phyloP scores from a whole-genome alignment of 768 basidiomycete genomes.

The Cubamyces sp. region DNA sequence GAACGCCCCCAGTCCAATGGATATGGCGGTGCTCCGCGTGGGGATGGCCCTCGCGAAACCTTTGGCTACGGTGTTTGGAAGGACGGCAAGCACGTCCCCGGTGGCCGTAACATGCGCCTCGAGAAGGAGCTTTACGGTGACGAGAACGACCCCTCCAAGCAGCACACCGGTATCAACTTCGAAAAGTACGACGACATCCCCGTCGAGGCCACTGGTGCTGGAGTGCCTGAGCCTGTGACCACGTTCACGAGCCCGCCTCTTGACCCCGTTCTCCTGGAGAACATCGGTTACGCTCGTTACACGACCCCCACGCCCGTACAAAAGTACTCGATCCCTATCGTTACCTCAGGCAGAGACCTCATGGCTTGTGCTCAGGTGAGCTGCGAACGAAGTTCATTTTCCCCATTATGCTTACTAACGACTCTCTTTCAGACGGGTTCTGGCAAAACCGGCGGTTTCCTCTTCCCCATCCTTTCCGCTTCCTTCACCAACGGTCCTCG shows the following conservation, averaged over 20 bases:
- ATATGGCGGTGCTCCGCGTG: slow-evolving; percentile 30
- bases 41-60: slow-evolving; percentile 50
- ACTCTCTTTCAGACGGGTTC: slow-evolving; percentile 84
- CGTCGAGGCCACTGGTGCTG: slow-evolving; percentile 95
- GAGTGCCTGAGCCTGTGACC: slow-evolving; percentile 93
- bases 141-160: slow-evolving; percentile 78
- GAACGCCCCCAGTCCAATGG: slow-evolving; percentile 35
- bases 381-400: slow-evolving; percentile 21
- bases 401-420: slow-evolving; percentile 27
- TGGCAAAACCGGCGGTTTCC: slow-evolving; percentile 98
- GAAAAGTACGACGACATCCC: slow-evolving; percentile 99
- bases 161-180: slow-evolving; percentile 98
- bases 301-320: slow-evolving; percentile 97
- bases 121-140: slow-evolving; percentile 98
- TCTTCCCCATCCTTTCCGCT: slow-evolving; percentile 97
- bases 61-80: slow-evolving; percentile 82
- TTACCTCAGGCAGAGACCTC: slow-evolving; percentile 84
- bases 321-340: slow-evolving; percentile 99
- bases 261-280: slow-evolving; percentile 92
- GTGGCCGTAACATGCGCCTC: slow-evolving; percentile 79
- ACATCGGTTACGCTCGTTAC: slow-evolving; percentile 92
- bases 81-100: slow-evolving; percentile 87
- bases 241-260: slow-evolving; percentile 88
- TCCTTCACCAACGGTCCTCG: slow-evolving; percentile 85
- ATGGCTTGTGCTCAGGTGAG: slow-evolving; percentile 94